A percentile compares a stretch with the other conserved stretches of the same genome.
Evolutionary conservation across 2,329 filamentous ascomycete genomes (phyloP).

Genomic region (Furcasterigmium sp.): DNA sequence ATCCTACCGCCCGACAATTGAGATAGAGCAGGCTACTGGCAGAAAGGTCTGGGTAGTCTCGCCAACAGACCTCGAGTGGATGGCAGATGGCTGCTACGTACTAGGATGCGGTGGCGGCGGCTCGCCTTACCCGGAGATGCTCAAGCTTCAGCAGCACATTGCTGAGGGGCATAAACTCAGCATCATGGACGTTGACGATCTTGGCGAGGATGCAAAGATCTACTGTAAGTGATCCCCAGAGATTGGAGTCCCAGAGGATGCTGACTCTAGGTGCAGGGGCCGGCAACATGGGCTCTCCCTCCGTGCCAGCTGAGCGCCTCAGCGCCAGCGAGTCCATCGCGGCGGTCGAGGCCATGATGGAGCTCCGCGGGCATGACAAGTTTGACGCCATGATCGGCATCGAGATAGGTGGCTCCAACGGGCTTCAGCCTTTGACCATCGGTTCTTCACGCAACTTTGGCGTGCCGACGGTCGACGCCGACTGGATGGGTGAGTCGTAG

Average conservation of each 20-base stretch:
- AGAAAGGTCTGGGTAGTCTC: slow-evolving; percentile 17
- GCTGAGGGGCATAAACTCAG: slow-evolving; percentile 12
- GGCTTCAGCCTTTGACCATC: slow-evolving; percentile 33
- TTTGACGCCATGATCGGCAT: slow-evolving; percentile 13
- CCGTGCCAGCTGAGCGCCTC: no score
- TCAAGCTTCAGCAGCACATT: slow-evolving; percentile 11
- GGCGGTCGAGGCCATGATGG: no score
- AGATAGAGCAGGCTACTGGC: slow-evolving; percentile 6
- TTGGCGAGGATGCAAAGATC: no score
- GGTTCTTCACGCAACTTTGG: slow-evolving; percentile 28
- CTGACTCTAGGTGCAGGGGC: no score
- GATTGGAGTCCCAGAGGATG: no score
- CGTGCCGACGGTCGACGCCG: slow-evolving; percentile 26
- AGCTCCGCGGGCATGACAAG: no score
- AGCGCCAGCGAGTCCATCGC: no score
- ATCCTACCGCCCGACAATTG: slow-evolving; percentile 7
- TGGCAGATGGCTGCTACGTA: slow-evolving; percentile 16
- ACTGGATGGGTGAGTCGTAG: slow-evolving; percentile 27
- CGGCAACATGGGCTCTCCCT: no score
- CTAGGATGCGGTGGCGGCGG: slow-evolving; percentile 17
- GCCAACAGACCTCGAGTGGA: slow-evolving; percentile 14
- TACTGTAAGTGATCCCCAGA: no score
- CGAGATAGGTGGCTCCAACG: slow-evolving; percentile 48
- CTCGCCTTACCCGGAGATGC: slow-evolving; percentile 13
- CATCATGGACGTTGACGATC: slow-evolving; percentile 13